Conservation (phyloP, 495 filamentous ascomycete species). For the Daldinia loculata region DNA sequence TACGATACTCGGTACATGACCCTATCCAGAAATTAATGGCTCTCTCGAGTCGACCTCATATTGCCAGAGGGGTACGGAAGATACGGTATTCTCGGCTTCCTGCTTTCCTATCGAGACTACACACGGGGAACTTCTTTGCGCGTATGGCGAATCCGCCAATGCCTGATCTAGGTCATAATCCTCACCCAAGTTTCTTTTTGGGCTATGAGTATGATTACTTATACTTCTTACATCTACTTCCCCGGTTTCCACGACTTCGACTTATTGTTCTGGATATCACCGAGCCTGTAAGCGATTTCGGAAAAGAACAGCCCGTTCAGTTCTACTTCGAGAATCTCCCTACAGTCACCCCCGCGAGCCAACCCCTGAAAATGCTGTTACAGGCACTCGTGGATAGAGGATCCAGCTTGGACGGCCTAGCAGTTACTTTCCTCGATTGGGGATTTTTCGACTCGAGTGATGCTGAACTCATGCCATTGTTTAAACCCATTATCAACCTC, state of each 20-base stretch:
- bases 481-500: too few relatives aligned
- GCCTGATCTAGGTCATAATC: too few relatives aligned
- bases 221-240: background rate
- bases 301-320: background rate
- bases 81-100: constrained; percentile 16
- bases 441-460: too few relatives aligned
- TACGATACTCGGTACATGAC: too few relatives aligned
- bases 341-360: background rate
- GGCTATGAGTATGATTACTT: background rate
- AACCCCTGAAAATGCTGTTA: too few relatives aligned
- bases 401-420: too few relatives aligned
- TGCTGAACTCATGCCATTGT: too few relatives aligned
- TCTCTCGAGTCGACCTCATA: background rate
- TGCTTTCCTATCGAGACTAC: background rate
- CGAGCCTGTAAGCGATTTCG: background rate
- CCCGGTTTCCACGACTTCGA: background rate
- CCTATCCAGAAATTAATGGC: too few relatives aligned
- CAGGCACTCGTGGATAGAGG: too few relatives aligned
- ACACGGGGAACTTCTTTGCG: background rate
- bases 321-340: background rate
- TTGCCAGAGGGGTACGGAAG: constrained; percentile 23
- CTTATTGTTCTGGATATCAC: background rate
- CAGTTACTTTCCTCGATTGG: too few relatives aligned
- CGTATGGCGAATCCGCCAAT: too few relatives aligned
- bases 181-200: background rate